phyloP scores from a whole-genome alignment of 148 eudicot genomes.

The Talinum fruticosum region DNA sequence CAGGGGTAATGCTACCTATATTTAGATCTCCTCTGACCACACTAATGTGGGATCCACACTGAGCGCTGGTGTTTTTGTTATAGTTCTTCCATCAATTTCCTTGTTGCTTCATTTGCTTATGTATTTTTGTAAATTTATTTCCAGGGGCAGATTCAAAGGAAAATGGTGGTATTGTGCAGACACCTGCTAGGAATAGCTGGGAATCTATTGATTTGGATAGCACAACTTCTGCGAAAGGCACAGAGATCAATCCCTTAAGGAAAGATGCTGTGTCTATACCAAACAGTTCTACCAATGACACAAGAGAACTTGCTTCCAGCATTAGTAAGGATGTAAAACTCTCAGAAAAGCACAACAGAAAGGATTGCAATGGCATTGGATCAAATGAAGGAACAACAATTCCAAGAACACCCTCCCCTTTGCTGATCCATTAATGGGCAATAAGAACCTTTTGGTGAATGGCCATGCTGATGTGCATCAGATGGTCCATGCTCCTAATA shows the following conservation, averaged over 20 bases:
- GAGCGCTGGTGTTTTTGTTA: too few species aligned
- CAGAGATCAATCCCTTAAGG: conserved; percentile 8
- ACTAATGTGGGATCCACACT: too few species aligned
- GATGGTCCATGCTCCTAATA: conserved; percentile 27
- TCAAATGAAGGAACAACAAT: conserved; percentile 17
- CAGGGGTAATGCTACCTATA: too few species aligned
- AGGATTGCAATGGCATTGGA: conserved; percentile 14
- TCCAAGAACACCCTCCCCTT: conserved; percentile 17
- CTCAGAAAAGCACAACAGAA: conserved; percentile 16
- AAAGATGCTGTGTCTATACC: conserved; percentile 17
- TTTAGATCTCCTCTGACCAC: too few species aligned
- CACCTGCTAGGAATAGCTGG: conserved; percentile 23
- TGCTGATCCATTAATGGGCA: conserved; percentile 5
- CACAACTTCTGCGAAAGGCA: conserved; percentile 15
- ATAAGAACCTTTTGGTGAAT: conserved; percentile 13
- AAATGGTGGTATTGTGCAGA: conserved; percentile 26
- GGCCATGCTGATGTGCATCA: conserved; percentile 27
- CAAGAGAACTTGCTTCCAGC: conserved; percentile 13
- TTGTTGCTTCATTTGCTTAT: conserved; percentile 7
- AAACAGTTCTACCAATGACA: conserved; percentile 18
- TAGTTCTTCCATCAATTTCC: neutral
- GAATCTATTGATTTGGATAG: conserved; percentile 29
- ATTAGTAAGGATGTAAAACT: conserved; percentile 12
- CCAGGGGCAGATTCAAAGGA: conserved; percentile 31
- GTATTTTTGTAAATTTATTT: conserved; percentile 18